Evolutionary conservation across 2,329 filamentous ascomycete species (phyloP).

Genomic region (Sarocladiaceae sp.): DNA sequence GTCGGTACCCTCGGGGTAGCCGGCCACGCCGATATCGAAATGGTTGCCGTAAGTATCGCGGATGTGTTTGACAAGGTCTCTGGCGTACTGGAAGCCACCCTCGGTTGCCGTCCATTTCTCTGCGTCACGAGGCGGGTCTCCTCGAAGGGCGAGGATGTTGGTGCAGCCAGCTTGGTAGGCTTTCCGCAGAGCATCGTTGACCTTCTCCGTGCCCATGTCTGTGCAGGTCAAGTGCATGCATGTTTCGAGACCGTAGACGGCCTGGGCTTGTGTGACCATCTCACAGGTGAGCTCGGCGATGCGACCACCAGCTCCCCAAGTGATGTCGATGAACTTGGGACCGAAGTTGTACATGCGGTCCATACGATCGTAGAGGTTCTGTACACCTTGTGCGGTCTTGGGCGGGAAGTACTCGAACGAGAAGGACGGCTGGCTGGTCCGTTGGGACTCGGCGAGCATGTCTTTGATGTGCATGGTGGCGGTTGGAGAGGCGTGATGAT

Average conservation of each 20-base stretch:
- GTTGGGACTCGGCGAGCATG: conserved; percentile 78
- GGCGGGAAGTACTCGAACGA: conserved; percentile 99
- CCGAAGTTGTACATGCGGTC: conserved; percentile 96
- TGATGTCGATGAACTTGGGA: conserved; percentile 95
- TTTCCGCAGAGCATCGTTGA: conserved; percentile 79
- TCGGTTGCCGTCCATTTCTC: conserved; percentile 89
- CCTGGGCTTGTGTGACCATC: conserved; percentile 94
- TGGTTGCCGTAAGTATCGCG: conserved; percentile 62
- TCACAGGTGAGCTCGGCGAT: conserved; percentile 90
- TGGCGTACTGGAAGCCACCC: conserved; percentile 84
- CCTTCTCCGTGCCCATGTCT: conserved; percentile 89
- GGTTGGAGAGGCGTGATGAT: conserved; percentile 9
- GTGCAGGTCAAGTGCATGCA: conserved; percentile 99
- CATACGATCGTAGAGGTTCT: conserved; percentile 99
- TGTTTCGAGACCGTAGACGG: conserved; percentile 91
- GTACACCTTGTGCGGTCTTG: conserved; percentile 94
- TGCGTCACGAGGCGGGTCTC: conserved; percentile 87
- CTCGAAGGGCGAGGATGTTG: conserved; percentile 89
- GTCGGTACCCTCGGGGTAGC: conserved; percentile 92
- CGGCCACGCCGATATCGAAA: conserved; percentile 96
- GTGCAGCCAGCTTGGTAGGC: conserved; percentile 95
- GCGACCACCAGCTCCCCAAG: conserved; percentile 92
- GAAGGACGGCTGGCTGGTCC: conserved; percentile 77
- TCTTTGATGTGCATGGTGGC: conserved; percentile 87
- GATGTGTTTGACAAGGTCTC: conserved; percentile 83